Evolutionary conservation across 139 green algal species (phyloP), one percentile per base, ranked within the genome.

Genomic region (Chlorella sp.): DNA sequence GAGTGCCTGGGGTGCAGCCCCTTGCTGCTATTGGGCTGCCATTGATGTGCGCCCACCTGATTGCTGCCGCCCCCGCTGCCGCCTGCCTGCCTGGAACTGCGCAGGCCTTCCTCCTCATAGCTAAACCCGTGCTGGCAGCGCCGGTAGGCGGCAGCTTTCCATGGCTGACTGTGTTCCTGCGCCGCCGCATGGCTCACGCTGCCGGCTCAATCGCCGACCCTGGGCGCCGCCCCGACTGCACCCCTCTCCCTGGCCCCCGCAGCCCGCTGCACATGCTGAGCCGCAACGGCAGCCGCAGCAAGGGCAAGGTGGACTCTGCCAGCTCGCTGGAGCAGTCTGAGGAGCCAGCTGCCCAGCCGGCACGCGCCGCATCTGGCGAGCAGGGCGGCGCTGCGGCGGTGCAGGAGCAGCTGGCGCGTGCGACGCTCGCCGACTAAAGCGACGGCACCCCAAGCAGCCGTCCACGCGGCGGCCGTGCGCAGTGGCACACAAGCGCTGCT

Each of bases 241-340:
- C 26, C 3, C 28, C 40, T 7, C 64, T 19, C 40, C 22, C 43
- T 30, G 14, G 28, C 40, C 56, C 34, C 26, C 40, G 76, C 58
- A 82, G 76, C 7, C 76, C 76, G 58, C 9, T 82, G 16, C 76
- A 60, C 11, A 82, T 82, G 76, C 32, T 32, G 78, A 74, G 78
- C 78, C 62, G 78, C 62, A 75, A 75, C 14, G 78, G 78, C 78
- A 75, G 78, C 62, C 78, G 78, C 41, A 64, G 78, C 82, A 75
- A 48, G 7, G 78, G 32, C 82, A 87, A 74, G 82, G 72, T 82
- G 34, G 82, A 87, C 36, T 82, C 82, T 43, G 82, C 82, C 1
- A 75, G 70, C 34, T 87, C 82, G 34, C 70, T 87, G 24, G 82
- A 87, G 24, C 73, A 74, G 41, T 19, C 46, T 54, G 46, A 54